Conservation (phyloP, 2,329 filamentous ascomycete species). For the Fonsecaea monophora region DNA sequence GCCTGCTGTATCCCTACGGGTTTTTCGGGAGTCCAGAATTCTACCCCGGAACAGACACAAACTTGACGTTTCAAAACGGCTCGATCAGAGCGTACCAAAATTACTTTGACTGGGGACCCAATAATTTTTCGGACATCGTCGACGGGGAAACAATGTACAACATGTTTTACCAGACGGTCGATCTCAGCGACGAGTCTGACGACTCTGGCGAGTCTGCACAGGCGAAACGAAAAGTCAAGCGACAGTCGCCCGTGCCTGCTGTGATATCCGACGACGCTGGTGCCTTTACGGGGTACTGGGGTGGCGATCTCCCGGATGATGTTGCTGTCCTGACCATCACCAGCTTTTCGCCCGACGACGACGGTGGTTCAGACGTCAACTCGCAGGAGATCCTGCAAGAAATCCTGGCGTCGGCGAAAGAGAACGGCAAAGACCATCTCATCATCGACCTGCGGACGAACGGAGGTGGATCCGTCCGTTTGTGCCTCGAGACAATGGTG, state of each 20-base stretch:
- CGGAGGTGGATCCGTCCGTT: slow-evolving; percentile 60
- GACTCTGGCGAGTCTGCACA: not conserved
- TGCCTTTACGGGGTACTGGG: not conserved
- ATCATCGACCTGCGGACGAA: slow-evolving; percentile 69
- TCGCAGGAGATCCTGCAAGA: not conserved
- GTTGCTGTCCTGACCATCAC: not conserved
- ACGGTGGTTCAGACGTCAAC: not conserved
- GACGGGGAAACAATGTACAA: not conserved
- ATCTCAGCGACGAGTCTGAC: not conserved
- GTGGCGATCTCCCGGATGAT: not conserved
- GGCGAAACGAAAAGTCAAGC: not conserved
- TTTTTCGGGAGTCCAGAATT: not conserved
- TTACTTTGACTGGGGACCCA: not conserved
- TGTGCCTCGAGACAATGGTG: slow-evolving; percentile 59
- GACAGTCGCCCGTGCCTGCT: not conserved
- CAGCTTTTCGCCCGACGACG: not conserved
- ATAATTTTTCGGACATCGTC: not conserved
- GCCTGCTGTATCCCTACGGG: slow-evolving; percentile 1
- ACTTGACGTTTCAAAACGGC: not conserved
- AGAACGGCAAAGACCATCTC: slow-evolving; percentile 61
- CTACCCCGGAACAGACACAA: slow-evolving; percentile 7
- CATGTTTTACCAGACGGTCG: not conserved
- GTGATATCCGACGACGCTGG: not conserved
- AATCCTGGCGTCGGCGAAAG: not conserved
- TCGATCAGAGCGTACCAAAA: not conserved